A percentile compares a stretch with the other conserved stretches of the same genome.
phyloP scores from a whole-genome alignment of 805 yeast genomes.

The Candida rishiriensis region DNA sequence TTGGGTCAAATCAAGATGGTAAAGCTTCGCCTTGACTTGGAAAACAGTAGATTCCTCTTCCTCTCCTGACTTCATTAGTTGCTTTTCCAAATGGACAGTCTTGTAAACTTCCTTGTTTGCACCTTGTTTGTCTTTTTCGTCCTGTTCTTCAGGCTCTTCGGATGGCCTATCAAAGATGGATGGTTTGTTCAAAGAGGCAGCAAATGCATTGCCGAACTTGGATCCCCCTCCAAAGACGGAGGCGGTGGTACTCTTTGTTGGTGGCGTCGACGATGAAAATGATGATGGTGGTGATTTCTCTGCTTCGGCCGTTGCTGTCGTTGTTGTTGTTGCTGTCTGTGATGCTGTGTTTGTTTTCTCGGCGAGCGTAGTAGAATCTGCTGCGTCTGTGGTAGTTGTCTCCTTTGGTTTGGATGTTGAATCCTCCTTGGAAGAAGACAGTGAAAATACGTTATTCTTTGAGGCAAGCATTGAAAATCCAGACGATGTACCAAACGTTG shows the following conservation, averaged over 20 bases:
- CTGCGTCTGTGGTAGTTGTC: no score
- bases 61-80: slow-evolving; percentile 77
- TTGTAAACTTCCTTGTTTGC: slow-evolving; percentile 36
- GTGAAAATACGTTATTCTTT: slow-evolving; percentile 33
- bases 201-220: slow-evolving; percentile 51
- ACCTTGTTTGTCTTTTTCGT: slow-evolving; percentile 26
- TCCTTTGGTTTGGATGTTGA: not conserved
- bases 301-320: no score
- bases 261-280: not conserved
- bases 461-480: slow-evolving; percentile 33
- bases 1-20: slow-evolving; percentile 63
- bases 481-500: slow-evolving; percentile 43
- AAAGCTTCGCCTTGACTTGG: slow-evolving; percentile 72
- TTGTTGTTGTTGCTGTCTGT: no score
- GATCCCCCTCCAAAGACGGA: slow-evolving; percentile 42
- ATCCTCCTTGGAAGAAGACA: slow-evolving; percentile 9
- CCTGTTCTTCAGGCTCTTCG: slow-evolving; percentile 14
- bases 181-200: slow-evolving; percentile 44
- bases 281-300: no score
- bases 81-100: slow-evolving; percentile 57
- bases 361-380: no score
- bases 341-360: no score
- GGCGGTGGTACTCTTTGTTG: slow-evolving; percentile 1
- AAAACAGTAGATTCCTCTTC: slow-evolving; percentile 73
- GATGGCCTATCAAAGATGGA: slow-evolving; percentile 48